phyloP scores from a whole-genome alignment of 257 asterid species.

The Gentiana straminea region DNA sequence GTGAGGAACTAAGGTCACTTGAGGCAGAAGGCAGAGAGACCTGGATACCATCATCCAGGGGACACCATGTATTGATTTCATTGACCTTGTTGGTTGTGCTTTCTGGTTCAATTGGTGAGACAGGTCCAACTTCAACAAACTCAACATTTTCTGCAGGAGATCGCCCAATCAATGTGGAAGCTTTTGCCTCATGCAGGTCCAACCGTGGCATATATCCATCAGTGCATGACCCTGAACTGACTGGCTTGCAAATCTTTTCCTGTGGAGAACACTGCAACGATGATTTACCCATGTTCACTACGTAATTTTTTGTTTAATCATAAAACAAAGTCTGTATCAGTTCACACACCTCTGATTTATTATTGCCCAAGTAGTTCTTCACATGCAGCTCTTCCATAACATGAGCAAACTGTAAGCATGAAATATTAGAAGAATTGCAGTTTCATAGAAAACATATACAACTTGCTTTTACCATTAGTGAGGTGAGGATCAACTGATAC shows the following conservation, averaged over 20 bases:
- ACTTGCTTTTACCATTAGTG: no score
- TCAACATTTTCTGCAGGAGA: slow-evolving; percentile 5
- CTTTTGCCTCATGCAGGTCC: slow-evolving; percentile 24
- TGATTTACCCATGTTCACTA: not conserved
- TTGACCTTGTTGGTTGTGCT: slow-evolving; percentile 9
- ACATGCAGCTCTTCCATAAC: slow-evolving; percentile 48
- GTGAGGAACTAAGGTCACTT: slow-evolving; percentile 17
- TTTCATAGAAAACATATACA: not conserved
- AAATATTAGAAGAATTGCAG: slow-evolving; percentile 3
- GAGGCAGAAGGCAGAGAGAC: slow-evolving; percentile 23
- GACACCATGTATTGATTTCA: slow-evolving; percentile 36
- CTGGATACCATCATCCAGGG: slow-evolving; percentile 51
- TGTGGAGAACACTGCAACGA: slow-evolving; percentile 12
- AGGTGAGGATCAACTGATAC: no score
- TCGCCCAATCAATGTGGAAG: slow-evolving; percentile 8
- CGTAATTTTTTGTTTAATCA: not conserved
- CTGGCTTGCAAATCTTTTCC: slow-evolving; percentile 38
- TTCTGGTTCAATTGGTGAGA: slow-evolving; percentile 4
- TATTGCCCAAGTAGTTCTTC: slow-evolving; percentile 26
- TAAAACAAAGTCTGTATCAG: not conserved
- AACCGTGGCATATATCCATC: slow-evolving; percentile 32
- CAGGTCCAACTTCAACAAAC: not conserved
- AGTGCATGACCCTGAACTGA: slow-evolving; percentile 32
- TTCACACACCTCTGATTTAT: slow-evolving; percentile 39
- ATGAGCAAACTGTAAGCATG: slow-evolving; percentile 42